phyloP scores from a whole-genome alignment of 768 basidiomycete species.

The Trametes villosa region DNA sequence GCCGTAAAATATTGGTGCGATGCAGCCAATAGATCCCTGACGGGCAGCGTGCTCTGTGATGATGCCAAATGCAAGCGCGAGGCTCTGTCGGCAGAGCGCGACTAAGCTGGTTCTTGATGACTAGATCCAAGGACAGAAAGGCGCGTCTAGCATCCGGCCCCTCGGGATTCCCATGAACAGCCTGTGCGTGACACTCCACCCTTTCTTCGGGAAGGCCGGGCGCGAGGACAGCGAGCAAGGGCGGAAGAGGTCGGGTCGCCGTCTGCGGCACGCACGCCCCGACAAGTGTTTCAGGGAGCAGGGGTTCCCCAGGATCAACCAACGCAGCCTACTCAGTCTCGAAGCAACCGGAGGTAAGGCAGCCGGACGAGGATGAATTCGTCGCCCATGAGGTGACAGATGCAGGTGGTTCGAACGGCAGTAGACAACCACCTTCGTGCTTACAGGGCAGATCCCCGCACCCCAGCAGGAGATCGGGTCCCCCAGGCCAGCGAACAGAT shows the following conservation, averaged over 20 bases:
- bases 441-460: background rate
- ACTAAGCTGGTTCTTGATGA: slow-evolving; percentile 8
- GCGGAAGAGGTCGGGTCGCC: background rate
- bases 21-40: background rate
- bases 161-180: background rate
- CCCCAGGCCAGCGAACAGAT: background rate
- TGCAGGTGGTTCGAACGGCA: background rate
- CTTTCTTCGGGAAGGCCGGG: background rate
- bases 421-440: background rate
- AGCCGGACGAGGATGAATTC: background rate
- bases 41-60: slow-evolving; percentile 3
- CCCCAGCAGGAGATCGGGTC: background rate
- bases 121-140: background rate
- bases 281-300: background rate
- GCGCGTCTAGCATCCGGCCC: background rate
- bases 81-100: slow-evolving; percentile 14
- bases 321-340: too few species aligned
- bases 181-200: background rate
- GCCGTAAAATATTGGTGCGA: background rate
- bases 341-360: background rate
- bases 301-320: background rate
- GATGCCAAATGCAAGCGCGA: slow-evolving; percentile 8
- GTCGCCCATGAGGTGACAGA: background rate
- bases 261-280: background rate
- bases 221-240: background rate